These are phyloP conservation scores for Gossypium ekmanianum DNA, from an alignment of 345 rosid genomes.

Conservation along the genomic window DNA sequence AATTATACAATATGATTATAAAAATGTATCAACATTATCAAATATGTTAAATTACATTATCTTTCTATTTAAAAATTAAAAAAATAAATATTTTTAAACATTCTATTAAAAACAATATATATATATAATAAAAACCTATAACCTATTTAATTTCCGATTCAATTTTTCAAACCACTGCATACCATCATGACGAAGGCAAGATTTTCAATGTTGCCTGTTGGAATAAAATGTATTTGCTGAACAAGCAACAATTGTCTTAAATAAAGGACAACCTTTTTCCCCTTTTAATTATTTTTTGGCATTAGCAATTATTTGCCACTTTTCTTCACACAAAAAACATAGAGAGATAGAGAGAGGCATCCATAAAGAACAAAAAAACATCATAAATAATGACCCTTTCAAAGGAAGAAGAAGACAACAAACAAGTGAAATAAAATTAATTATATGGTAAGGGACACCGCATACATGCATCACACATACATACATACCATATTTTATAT, in stretches of 20 bases:
- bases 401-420: background rate
- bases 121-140: too few relatives aligned
- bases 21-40: fast-evolving
- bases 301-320: conserved; percentile 1
- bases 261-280: too few relatives aligned
- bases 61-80: fast-evolving
- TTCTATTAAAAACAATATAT: too few relatives aligned
- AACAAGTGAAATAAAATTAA: background rate
- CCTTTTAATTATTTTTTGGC: background rate
- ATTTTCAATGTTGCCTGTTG: background rate
- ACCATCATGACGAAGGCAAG: too few relatives aligned
- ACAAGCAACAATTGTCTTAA: background rate
- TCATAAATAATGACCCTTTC: too few relatives aligned
- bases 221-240: background rate
- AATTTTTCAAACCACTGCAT: too few relatives aligned
- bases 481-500: background rate
- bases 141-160: too few relatives aligned
- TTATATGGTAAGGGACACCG: background rate
- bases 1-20: too few relatives aligned
- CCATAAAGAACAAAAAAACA: background rate
- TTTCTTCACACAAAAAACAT: background rate
- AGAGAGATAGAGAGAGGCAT: background rate
- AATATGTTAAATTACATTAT: fast-evolving
- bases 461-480: background rate
- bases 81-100: fast-evolving